Conservation (phyloP, 306 rosid species). For the Glycyrrhiza uralensis region DNA sequence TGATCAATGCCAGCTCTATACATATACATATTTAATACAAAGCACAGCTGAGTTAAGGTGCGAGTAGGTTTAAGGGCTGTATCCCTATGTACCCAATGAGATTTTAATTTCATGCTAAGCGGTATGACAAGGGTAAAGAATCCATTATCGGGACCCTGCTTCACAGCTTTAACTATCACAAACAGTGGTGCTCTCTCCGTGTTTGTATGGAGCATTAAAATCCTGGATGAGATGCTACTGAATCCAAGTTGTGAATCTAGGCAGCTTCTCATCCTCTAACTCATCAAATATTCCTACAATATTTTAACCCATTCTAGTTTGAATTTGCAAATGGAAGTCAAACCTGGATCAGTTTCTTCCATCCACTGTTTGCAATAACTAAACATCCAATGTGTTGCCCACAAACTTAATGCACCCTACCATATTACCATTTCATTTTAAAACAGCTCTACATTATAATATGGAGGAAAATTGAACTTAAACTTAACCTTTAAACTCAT, state of each 20-base stretch:
- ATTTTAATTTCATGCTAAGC: background rate
- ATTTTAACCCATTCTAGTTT: background rate
- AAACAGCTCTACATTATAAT: background rate
- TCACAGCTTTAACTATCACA: slow-evolving; percentile 1
- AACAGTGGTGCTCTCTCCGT: background rate
- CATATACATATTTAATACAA: background rate
- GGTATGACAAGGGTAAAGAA: background rate
- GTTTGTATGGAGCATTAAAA: background rate
- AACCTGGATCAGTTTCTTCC: background rate
- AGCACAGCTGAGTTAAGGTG: background rate
- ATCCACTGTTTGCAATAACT: background rate
- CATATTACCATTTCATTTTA: slow-evolving; percentile 8
- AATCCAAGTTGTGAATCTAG: background rate
- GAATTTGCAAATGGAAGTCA: slow-evolving; percentile 7
- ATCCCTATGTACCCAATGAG: background rate
- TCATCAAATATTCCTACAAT: slow-evolving; percentile 5
- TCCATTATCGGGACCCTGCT: background rate
- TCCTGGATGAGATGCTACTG: background rate
- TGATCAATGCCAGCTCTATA: background rate
- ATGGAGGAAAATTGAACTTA: background rate
- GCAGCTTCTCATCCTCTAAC: background rate
- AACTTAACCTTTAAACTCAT: background rate
- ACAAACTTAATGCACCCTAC: background rate
- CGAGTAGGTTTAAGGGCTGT: background rate
- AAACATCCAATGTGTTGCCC: background rate